These are phyloP conservation scores for Ceratobasidium sp. DNA, from an alignment of 1,284 basidiomycete genomes.

Conservation along the genomic window DNA sequence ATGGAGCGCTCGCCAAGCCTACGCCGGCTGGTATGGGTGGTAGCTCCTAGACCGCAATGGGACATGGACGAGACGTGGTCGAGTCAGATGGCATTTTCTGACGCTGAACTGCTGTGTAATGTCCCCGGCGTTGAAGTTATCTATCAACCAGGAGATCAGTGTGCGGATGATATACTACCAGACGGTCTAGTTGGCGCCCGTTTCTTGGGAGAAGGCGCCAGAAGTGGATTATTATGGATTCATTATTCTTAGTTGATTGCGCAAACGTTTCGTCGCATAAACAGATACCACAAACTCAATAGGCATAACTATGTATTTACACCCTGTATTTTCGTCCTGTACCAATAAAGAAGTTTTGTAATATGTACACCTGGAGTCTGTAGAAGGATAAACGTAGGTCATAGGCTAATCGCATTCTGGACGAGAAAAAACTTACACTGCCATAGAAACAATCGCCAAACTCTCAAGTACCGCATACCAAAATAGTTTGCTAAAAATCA, in stretches of 20 bases:
- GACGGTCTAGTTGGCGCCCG: constrained; percentile 27
- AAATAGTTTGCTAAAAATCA: constrained; percentile 77
- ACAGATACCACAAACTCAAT: constrained; percentile 32
- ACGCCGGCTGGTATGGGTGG: constrained; percentile 33
- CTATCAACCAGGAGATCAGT: constrained; percentile 9
- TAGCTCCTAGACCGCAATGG: constrained; percentile 33
- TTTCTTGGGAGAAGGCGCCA: constrained; percentile 30
- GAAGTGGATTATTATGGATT: constrained; percentile 31
- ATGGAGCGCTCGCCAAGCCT: constrained; percentile 9
- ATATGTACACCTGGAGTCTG: constrained; percentile 88
- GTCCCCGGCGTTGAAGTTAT: constrained; percentile 40
- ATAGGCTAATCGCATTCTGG: constrained; percentile 39
- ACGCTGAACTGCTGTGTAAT: constrained; percentile 28
- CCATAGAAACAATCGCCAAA: constrained; percentile 83
- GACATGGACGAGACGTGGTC: constrained; percentile 21
- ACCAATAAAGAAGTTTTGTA: constrained; percentile 94
- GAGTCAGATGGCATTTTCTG: background rate
- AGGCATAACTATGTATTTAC: constrained; percentile 56
- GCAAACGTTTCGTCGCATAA: background rate
- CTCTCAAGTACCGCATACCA: constrained; percentile 91
- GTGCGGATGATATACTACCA: constrained; percentile 25
- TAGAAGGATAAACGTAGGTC: constrained; percentile 34
- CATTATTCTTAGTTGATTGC: background rate
- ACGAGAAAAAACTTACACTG: constrained; percentile 68
- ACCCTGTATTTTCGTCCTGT: constrained; percentile 88